Base-by-base conservation (phyloP, 2,329 filamentous ascomycete species). In the Aspergillus proliferans region DNA sequence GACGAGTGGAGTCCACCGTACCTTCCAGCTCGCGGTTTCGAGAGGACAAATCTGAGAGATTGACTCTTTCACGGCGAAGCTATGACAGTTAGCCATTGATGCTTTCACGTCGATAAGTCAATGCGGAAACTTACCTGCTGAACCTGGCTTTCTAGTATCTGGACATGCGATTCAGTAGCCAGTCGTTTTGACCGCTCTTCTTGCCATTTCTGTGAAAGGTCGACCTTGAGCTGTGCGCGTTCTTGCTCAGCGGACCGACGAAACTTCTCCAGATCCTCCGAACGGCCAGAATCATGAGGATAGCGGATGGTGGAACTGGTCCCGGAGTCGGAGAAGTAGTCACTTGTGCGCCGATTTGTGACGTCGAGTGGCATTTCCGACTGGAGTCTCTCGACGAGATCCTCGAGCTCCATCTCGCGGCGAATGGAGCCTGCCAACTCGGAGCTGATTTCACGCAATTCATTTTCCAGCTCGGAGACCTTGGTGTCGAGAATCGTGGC, bases 321-420 rank as follows among this genome's bases (percentile, higher is more conserved):
- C 28, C 93, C 93, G 5, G 91, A 95, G 68, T 98, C 93, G 2
- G 93, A 98, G 67, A 93, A 98, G 72, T 98, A 97, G 71, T 98
- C 93, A 71, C 93, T 97, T 8, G 88, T 94, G 52, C 92, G 82
- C 66, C 87, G 86, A 54, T 81, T 84, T 24, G 78, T 64, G 26
- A 78, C 64, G n/a, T 76, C 69, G 60, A 58, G 75, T 64, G 68
- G 76, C 71, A 62, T 77, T 62, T 96, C 90, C n/a, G 83, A 75
- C 66, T 96, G 91, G 58, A 95, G 74, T 50, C 87, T 80, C 57
- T 98, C 93, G 0, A 97, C 85, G 43, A 97, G 78, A 68, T 98
- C 93, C 69, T 98, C 93, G 28, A 98, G 72, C 59, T 98, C 93
- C 81, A 98, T 92, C 74, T 98, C 93, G 52, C 93, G 83, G 60